Evolutionary conservation across 768 basidiomycete species (phyloP).

Genomic region (Tricholoma sp.): DNA sequence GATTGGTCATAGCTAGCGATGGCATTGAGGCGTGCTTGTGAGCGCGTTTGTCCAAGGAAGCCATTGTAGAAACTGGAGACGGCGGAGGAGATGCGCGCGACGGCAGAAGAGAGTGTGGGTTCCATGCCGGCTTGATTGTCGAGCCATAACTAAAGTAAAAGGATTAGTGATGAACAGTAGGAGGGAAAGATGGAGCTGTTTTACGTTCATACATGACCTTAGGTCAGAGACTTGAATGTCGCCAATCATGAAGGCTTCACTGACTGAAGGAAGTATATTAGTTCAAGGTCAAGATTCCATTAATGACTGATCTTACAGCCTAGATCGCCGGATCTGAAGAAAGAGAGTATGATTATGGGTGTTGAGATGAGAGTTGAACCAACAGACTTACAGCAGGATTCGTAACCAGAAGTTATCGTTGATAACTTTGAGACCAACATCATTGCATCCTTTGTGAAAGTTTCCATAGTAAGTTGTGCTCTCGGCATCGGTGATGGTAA

Average conservation of each 20-base stretch:
- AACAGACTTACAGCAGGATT: slow-evolving; percentile 47
- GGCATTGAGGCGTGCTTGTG: slow-evolving; percentile 72
- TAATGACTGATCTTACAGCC: slow-evolving; percentile 44
- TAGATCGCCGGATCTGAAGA: slow-evolving; percentile 50
- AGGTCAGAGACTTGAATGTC: slow-evolving; percentile 59
- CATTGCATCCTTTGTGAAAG: slow-evolving; percentile 54
- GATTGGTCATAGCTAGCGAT: slow-evolving; percentile 91
- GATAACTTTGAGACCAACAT: slow-evolving; percentile 51
- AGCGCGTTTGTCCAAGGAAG: slow-evolving; percentile 68
- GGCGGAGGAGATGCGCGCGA: slow-evolving; percentile 52
- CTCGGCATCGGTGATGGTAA: slow-evolving; percentile 58
- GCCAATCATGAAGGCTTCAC: slow-evolving; percentile 73
- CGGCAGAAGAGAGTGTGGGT: slow-evolving; percentile 49
- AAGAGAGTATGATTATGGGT: slow-evolving; percentile 12
- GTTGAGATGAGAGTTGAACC: slow-evolving; percentile 5
- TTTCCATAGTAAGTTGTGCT: slow-evolving; percentile 57
- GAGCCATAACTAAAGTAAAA: slow-evolving; percentile 51
- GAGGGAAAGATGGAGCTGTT: slow-evolving; percentile 20
- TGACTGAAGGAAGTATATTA: slow-evolving; percentile 38
- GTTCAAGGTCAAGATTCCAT: slow-evolving; percentile 1
- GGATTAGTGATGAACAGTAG: slow-evolving; percentile 1
- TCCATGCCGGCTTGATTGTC: slow-evolving; percentile 60
- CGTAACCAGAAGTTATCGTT: slow-evolving; percentile 68
- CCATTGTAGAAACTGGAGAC: slow-evolving; percentile 64
- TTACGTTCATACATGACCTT: slow-evolving; percentile 57